Base-by-base conservation (phyloP, 2,329 filamentous ascomycete species). In the Juglanconis oblonga region DNA sequence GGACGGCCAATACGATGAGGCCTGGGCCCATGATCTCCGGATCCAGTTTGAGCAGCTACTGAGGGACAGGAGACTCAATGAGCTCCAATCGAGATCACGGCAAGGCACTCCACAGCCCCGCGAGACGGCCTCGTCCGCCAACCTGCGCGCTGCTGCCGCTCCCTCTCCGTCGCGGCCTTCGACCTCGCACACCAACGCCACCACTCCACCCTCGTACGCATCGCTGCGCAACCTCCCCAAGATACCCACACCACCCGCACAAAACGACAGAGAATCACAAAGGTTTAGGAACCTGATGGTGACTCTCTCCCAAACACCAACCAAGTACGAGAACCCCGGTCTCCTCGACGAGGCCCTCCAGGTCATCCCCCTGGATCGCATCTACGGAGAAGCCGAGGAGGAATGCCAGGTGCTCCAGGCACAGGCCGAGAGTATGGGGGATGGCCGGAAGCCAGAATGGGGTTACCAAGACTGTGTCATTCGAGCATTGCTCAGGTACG, bases 381-480 rank as follows among this genome's bases (percentile, higher is more conserved):
- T 99, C 67, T 98, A 98, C 74, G 84, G 88, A 66, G 92, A 97
- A 72, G 95, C 95, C 55, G 92, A 98, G 72, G 94, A 98, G 73
- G 93, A 98, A 75, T 87, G 85, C 65, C 92, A 97, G 72, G 87
- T 97, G 35, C 80, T 96, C 67, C 87, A 90, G 70, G 95, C 92
- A 38, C 88, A 96, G 74, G 94, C 94, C 36, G 90, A 90, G 71
- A 96, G 92, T 66, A 87, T 97, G 78, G 91, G 90, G 24, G 86
- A 90, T 59, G 90, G 88, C 58, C 83, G 86, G 66, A 89, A 90
- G 72, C 86, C 93, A 1, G 89, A 92, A 78, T 98, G 94, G 94
- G 94, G 93, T 59, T 97, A 98, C 72, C 94, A 98, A 75, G 95
- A 99, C 76, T 99, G 94, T 73, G 92, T 97, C 58, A 89, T 98